A percentile compares a stretch with the other conserved stretches of the same genome.
phyloP scores from a whole-genome alignment of 192 early-diverging fungal species.

The Backusella liffmaniae region DNA sequence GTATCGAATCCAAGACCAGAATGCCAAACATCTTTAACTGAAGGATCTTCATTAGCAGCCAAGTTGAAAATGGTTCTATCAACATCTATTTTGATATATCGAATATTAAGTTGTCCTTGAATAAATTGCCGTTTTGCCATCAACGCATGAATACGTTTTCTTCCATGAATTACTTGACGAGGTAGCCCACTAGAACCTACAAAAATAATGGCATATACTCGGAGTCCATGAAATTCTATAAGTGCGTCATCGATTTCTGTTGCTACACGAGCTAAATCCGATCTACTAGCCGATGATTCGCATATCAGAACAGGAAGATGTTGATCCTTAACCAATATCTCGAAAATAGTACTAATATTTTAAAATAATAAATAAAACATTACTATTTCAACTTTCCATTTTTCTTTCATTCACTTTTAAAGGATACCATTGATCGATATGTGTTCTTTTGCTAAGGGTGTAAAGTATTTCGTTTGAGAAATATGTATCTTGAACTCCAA shows the following conservation, averaged over 20 bases:
- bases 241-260: conserved; percentile 57
- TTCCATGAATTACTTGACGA: conserved; percentile 68
- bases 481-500: conserved; percentile 35
- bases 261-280: conserved; percentile 51
- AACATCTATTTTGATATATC: conserved; percentile 56
- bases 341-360: conserved; percentile 55
- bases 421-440: conserved; percentile 46
- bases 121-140: conserved; percentile 66
- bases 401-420: background rate
- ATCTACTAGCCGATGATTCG: conserved; percentile 57
- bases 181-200: conserved; percentile 62
- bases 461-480: conserved; percentile 39
- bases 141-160: conserved; percentile 62
- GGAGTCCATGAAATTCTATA: conserved; percentile 58
- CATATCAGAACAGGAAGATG: conserved; percentile 71
- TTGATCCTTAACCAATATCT: conserved; percentile 66
- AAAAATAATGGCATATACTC: conserved; percentile 59
- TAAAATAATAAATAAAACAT: conserved; percentile 12
- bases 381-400: conserved; percentile 3
- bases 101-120: conserved; percentile 52
- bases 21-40: conserved; percentile 44
- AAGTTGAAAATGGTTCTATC: conserved; percentile 64
- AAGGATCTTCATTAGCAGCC: conserved; percentile 49
- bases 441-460: conserved; percentile 22
- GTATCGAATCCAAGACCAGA: conserved; percentile 35